Evolutionary conservation across 2,329 filamentous ascomycete species (phyloP), one percentile per base, ranked within the genome.

Genomic region (Ophioceras dolichostomum): DNA sequence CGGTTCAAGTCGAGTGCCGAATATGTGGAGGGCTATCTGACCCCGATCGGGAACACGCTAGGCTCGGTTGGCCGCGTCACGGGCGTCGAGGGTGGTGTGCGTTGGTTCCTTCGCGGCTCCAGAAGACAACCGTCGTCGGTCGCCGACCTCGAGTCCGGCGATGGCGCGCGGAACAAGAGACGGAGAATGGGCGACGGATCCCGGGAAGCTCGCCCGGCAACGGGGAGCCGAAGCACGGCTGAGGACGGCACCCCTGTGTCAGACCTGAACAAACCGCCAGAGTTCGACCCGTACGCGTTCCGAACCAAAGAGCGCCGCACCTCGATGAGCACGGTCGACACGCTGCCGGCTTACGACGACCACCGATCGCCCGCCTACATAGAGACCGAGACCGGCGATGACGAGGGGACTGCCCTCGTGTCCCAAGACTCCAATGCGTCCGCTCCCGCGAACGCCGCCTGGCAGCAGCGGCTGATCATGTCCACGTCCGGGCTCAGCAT

Each of bases 401-500:
- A 51, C 41, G 45, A 59, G 21, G 13, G 31, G 5, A 19, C 31
- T 5, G 52, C 58, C 16, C 28, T 36, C 13, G 22, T 39, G 4
- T 47, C 53, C 4, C n/a, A n/a, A n/a, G n/a, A n/a, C n/a, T 50
- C 57, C 5, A 55, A 7, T 26, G 8, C 22, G 8, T 7, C 12
- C 8, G 22, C 22, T 12, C 8, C 42, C 10, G 39, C 46, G 22
- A 42, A 48, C 5, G 30, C 36, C 4, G 28, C 36, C 3, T 93
- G 87, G 86, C 84, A 83, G 43, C 84, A 83, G 10, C 78, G 87
- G 12, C 65, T 95, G 14, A 83, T 94, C 46, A 83, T 94, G 55
- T 88, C 85, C 5, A 95, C 89, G 0, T 94, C 87, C 1, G 89
- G 87, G 0, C 70, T 96, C 1, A 87, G 87, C 44, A 80, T 94